Conservation (phyloP, 1,139 yeast species). For the Arxiozyma heterogenica region DNA sequence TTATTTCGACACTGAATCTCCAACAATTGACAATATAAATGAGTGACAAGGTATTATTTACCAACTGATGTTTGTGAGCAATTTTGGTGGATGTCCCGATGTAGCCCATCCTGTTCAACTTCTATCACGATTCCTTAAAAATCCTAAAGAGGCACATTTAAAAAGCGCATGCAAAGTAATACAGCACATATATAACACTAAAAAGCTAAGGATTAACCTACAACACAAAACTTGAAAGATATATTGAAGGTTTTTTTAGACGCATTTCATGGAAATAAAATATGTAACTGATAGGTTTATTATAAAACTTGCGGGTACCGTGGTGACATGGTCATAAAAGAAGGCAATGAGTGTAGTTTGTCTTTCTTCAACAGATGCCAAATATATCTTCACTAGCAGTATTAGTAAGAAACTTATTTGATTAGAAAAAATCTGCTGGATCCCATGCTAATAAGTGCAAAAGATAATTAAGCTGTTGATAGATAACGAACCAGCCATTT, state of each 20-base stretch:
- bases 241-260: neutral
- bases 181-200: conserved; percentile 6
- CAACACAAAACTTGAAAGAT: neutral
- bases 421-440: neutral
- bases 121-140: conserved; percentile 6
- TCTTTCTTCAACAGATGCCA: conserved; percentile 16
- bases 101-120: conserved; percentile 9
- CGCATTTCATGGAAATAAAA: neutral
- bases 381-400: conserved; percentile 13
- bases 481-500: neutral
- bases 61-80: conserved; percentile 4
- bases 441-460: neutral
- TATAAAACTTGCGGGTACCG: conserved; percentile 10
- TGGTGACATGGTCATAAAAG: conserved; percentile 16
- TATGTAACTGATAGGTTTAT: conserved; percentile 13
- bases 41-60: conserved; percentile 4
- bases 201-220: neutral
- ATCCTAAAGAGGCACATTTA: conserved; percentile 5
- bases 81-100: conserved; percentile 9
- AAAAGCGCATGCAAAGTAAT: conserved; percentile 6
- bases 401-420: neutral
- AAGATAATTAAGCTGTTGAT: neutral
- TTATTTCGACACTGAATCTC: neutral
- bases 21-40: neutral
- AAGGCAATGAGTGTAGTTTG: conserved; percentile 12